phyloP scores from a whole-genome alignment of 2,329 filamentous ascomycete species.

The Aspergillus unguis region DNA sequence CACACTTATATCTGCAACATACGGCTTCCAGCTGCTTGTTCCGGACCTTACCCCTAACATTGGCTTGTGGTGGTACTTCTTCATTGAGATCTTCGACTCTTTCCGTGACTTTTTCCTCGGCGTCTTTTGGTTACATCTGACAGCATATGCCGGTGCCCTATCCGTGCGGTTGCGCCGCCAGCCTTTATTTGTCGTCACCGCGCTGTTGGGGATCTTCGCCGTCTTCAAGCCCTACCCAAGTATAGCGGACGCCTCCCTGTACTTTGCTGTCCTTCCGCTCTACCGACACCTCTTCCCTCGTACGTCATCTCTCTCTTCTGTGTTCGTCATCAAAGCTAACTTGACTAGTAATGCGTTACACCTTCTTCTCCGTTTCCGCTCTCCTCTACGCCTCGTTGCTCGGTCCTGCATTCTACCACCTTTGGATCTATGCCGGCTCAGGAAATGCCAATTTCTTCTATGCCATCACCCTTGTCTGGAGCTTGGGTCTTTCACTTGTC shows the following conservation, averaged over 20 bases:
- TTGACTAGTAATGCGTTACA: slow-evolving; percentile 76
- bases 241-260: slow-evolving; percentile 83
- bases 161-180: slow-evolving; percentile 79
- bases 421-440: slow-evolving; percentile 97
- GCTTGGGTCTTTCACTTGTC: slow-evolving; percentile 78
- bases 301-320: slow-evolving; percentile 41
- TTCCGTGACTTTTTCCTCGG: slow-evolving; percentile 96
- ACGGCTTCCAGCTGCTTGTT: slow-evolving; percentile 86
- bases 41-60: slow-evolving; percentile 93
- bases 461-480: slow-evolving; percentile 98
- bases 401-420: slow-evolving; percentile 90
- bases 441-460: slow-evolving; percentile 99
- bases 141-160: slow-evolving; percentile 82
- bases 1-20: slow-evolving; percentile 85
- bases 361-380: slow-evolving; percentile 78
- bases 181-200: slow-evolving; percentile 77
- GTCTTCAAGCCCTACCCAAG: slow-evolving; percentile 98
- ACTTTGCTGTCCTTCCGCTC: slow-evolving; percentile 75
- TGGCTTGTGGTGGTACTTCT: slow-evolving; percentile 99
- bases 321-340: slow-evolving; percentile 25
- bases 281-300: slow-evolving; percentile 87
- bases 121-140: slow-evolving; percentile 95
- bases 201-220: slow-evolving; percentile 83
- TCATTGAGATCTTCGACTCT: slow-evolving; percentile 98
- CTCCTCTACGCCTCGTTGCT: slow-evolving; percentile 84